Base-by-base conservation (phyloP, 2,329 filamentous ascomycete genomes). In the Albophoma yamanashiensis region DNA sequence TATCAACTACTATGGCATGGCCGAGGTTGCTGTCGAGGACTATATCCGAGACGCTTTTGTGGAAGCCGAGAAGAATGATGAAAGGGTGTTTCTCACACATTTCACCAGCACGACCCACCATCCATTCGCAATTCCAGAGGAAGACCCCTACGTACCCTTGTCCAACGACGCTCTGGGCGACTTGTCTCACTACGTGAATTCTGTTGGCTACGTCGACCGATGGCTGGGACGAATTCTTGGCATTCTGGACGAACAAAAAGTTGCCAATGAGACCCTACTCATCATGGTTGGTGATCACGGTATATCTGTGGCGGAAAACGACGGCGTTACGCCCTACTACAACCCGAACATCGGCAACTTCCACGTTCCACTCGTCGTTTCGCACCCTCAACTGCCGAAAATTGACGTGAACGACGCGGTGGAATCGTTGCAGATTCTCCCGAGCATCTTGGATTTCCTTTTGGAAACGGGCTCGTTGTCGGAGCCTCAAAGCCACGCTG, bases 61-160 rank as follows among this genome's bases (percentile, higher is more conserved):
- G 1, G 61, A 63, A 3, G 70, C 72, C 5, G 67, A 64, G 27
- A 62, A 68, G 39, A 67, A 67, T 0, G 65, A 73, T 12, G 66
- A 72, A 43, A 66, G 72, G 14, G 64, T 74, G 0, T 74, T 74
- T 39, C 60, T 74, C 1, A 70, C 71, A 2, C 72, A 74, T 60
- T 59, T 74, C 2, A 74, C 72, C 3, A 73, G 71, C 60, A 74
- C 72, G 3, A 69, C 67, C 1, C 72, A 74, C 58, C 71, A 74
- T 50, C 68, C 70, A 11, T 74, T 73, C 39, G 64, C 63, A 2
- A 64, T 74, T 59, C 71, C 71, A 8, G 66, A 63, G 3, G 67
- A 64, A 0, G 71, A 71, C 36, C 45, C 59, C 4, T 70, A 70
- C 12, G 64, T 70, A 0, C 69, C 66, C 2, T 59, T 73, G 43